These are phyloP conservation scores for Backusella australiensis DNA, from an alignment of 192 early-diverging fungal species.

Conservation along the genomic window DNA sequence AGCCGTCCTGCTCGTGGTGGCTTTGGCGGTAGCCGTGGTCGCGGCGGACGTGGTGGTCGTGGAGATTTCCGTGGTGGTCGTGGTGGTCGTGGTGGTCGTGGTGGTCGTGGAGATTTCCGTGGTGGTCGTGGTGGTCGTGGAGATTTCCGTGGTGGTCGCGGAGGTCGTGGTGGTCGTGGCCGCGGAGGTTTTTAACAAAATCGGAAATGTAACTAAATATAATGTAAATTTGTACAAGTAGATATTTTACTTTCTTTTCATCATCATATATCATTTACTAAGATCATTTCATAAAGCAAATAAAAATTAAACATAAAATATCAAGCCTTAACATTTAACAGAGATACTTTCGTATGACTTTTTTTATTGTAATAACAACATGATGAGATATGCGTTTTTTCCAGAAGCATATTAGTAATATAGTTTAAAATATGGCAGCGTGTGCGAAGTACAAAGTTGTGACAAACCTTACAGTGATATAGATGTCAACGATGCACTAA, in stretches of 20 bases:
- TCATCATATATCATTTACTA: not conserved
- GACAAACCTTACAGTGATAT: no score
- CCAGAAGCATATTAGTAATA: no score
- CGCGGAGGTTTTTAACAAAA: not conserved
- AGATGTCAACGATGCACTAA: no score
- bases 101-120: constrained; percentile 13
- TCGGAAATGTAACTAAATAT: not conserved
- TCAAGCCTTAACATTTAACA: not conserved
- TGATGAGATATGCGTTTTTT: no score
- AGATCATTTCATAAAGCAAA: not conserved
- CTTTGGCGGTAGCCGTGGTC: constrained; percentile 47
- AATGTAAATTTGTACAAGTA: constrained; percentile 5
- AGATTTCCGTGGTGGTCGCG: no score
- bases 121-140: constrained; percentile 43
- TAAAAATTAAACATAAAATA: not conserved
- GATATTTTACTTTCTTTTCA: not conserved
- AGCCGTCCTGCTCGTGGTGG: constrained; percentile 51
- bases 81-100: constrained; percentile 48
- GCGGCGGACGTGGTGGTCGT: constrained; percentile 40
- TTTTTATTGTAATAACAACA: no score
- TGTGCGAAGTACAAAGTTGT: no score
- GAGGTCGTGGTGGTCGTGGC: constrained; percentile 33
- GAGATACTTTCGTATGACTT: not conserved
- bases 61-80: not conserved
- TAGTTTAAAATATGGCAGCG: no score